Evolutionary conservation across 1,139 yeast genomes (phyloP), one percentile per base, ranked within the genome.

Genomic region (Debaryomycetaceae sp.): DNA sequence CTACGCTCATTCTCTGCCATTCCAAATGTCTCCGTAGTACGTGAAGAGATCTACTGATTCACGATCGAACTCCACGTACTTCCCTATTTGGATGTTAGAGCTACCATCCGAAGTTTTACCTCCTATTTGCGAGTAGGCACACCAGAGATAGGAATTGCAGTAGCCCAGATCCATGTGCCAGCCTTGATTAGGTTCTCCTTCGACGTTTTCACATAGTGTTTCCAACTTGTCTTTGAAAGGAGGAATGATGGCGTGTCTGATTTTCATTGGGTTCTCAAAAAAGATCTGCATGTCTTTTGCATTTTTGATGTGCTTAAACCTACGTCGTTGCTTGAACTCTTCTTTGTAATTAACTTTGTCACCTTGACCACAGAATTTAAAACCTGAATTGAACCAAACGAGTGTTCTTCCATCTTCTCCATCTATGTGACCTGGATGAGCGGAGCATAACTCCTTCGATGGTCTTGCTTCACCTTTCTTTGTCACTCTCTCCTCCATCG

Each of bases 381-480:
- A 66, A 2, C 72, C 72, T 1, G 72, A 67, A 43, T 67, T 67
- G 41, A 67, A 59, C 72, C 72, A 67, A 13, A 59, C 52, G 14
- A 67, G 48, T 1, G 67, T 43, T 44, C 57, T 54, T n/a, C 56
- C 60, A 48, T 65, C 69, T 47, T 65, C 70, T 45, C 62, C 66
- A 20, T 65, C 66, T 39, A 65, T 48, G 51, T 74, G 78, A 5
- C 73, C 78, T 1, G 80, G 78, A 51, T 73, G 78, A 11, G 73
- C 66, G 5, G 75, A 64, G 47, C 78, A 73, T 6, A 73, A 37
- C 50, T 75, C 80, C 44, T 45, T 50, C 6, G 67, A 52, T 13
- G 49, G 41, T 41, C 53, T 55, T 1, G 53, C 45, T 8, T 53
- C 45, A 1, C 66, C 66, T 33, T 60, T 55, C 6, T 45, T 35